Percentiles rank a stretch among this genome's conserved stretches.
These are phyloP conservation scores for Diddensiella transvaalensis DNA, from an alignment of 805 yeast genomes.

Conservation along the genomic window DNA sequence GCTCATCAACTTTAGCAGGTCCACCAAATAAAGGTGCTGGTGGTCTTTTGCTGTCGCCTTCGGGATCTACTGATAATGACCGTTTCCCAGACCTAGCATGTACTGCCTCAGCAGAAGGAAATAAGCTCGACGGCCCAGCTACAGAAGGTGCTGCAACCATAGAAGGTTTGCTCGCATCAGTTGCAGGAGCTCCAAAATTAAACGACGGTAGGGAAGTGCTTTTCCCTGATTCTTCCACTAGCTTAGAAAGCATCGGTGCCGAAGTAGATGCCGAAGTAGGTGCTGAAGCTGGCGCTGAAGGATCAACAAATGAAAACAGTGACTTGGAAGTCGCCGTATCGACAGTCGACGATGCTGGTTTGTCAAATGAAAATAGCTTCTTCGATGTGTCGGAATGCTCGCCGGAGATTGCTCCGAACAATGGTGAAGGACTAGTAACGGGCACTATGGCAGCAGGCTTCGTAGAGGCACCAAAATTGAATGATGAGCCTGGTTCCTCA, in stretches of 20 bases:
- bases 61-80: not conserved
- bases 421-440: no score
- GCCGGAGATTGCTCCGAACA: not conserved
- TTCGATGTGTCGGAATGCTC: not conserved
- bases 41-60: not conserved
- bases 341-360: not conserved
- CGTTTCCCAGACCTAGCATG: not conserved
- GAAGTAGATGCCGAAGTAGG: no score
- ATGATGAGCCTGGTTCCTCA: not conserved
- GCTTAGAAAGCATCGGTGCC: no score
- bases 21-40: not conserved
- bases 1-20: not conserved
- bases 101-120: no score
- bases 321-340: no score
- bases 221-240: no score
- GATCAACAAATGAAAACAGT: no score
- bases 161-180: not conserved
- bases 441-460: no score
- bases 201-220: no score
- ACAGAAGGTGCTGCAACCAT: not conserved
- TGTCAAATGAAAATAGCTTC: not conserved
- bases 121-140: no score
- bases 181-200: not conserved
- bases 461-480: not conserved
- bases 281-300: no score